Evolutionary conservation across 129 eudicot genomes (phyloP), one percentile per base, ranked within the genome.

Genomic region (Scalesia atractyloides): DNA sequence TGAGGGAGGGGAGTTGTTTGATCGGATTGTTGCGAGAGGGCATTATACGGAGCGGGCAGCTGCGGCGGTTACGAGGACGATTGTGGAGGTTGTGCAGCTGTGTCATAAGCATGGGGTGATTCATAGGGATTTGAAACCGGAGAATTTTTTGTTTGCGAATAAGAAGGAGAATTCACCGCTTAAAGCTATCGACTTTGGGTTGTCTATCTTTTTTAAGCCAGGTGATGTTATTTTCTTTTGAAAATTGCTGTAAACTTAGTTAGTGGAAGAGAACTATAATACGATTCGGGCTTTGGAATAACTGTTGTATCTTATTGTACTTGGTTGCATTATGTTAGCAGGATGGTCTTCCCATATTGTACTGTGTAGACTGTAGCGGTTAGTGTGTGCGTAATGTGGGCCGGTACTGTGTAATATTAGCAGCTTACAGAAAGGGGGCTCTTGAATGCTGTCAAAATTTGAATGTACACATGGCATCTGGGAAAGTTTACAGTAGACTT

Each of bases 141-240:
- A 92, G 84, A 92, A 92, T 70, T 92, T 92, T 47, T 78, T 92
- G 79, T 92, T 89, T 78, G 94, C 96, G 0, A 92, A 89, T 75
- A 89, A 92, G 86, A 92, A 89, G 89, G 98, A 92, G 81, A 88
- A 89, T 91, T 91, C 96, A 64, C 97, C 97, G 9, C 86, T 91
- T 9, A 88, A 91, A 66, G 98, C 98, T 14, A 92, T 92, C 64
- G 98, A 92, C 83, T 92, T 92, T 36, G 98, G 98, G 7, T 73
- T 92, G 79, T 92, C 98, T 9, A 92, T 92, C 46, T 92, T 92
- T 86, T 92, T 92, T 70, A 86, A 92, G 85, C 98, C 96, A 71
- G 98, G 98, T 92, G 69, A 63, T n/a, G 0, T 51, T 47, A 11
- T 63, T 8, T 33, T 48, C 63, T 19, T 52, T 12, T 36, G 39